Base-by-base conservation (phyloP, 495 filamentous ascomycete genomes). In the Podospora pseudopauciseta region DNA sequence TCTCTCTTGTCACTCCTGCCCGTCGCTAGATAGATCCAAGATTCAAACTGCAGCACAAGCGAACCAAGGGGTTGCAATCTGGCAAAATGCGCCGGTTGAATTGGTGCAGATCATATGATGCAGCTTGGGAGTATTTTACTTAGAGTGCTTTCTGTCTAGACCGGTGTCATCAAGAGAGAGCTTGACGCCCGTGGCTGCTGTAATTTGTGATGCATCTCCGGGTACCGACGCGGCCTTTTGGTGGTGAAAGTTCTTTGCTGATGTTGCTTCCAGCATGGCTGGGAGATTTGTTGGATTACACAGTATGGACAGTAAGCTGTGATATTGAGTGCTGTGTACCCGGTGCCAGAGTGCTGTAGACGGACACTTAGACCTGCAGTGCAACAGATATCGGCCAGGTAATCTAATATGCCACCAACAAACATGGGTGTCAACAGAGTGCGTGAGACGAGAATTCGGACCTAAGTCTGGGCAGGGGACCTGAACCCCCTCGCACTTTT, bases 61-160 rank as follows among this genome's bases (percentile, higher is more conserved):
- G 69, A 67, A 64, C 63, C 39, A 67, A 57, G 67, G 68, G 66
- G 66, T 60, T 54, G 49, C 70, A 77, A 72, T 78, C 75, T 80
- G 77, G 80, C 66, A 82, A 78, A 82, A 82, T 73, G 65, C 66
- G 65, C 80, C 80, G 81, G 80, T 65, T 79, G 75, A 82, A 81
- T 77, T 60, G 70, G 60, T 72, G 78, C 71, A 76, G 77, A 83
- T 82, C 80, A 81, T 81, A 81, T 82, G 79, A 80, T 76, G 73
- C 76, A 73, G 76, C 73, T 44, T 73, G 76, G 74, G 75, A 74
- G 74, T 74, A 75, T 73, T 73, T 70, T 13, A 49, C 39, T 49
- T 18, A 49, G 13, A 49, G 39, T 49, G 39, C 3, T 49, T 32
- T 32, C 30, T 11, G 5, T 49, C 11, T 39, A 39, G 34, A 39